A percentile compares a stretch with the other conserved stretches of the same genome.
These are phyloP conservation scores for Coniosporium tulheliwenetii DNA, from an alignment of 2,329 filamentous ascomycete genomes.

Conservation along the genomic window DNA sequence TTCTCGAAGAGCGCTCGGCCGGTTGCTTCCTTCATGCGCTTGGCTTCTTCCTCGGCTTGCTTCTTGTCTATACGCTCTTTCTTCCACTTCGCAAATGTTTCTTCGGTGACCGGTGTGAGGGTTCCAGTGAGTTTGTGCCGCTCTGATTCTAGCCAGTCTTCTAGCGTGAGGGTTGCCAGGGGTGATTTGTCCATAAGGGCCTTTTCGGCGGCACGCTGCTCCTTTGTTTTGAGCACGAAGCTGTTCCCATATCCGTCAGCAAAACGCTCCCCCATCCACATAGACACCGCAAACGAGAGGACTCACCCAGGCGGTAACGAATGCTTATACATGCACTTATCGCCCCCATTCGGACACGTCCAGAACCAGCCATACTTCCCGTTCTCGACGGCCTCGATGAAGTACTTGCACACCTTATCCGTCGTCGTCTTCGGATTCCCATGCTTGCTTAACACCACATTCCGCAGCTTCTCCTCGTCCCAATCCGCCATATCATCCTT, in stretches of 20 bases:
- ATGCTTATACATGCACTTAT: conserved; percentile 98
- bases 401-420: conserved; percentile 98
- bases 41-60: conserved; percentile 79
- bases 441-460: conserved; percentile 88
- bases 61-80: conserved; percentile 89
- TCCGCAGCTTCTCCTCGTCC: conserved; percentile 91
- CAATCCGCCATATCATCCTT: conserved; percentile 88
- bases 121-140: conserved; percentile 86
- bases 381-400: conserved; percentile 93
- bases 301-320: conserved; percentile 84
- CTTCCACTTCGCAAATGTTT: conserved; percentile 95
- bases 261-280: not conserved
- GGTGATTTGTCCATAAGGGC: conserved; percentile 92
- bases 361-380: conserved; percentile 99
- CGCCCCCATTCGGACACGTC: conserved; percentile 88
- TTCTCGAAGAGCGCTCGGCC: conserved; percentile 92
- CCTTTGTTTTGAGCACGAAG: conserved; percentile 94
- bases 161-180: conserved; percentile 81
- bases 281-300: conserved; percentile 1
- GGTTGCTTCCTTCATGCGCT: conserved; percentile 86
- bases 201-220: conserved; percentile 90
- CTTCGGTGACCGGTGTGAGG: conserved; percentile 83
- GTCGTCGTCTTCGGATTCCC: conserved; percentile 91
- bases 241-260: conserved; percentile 28
- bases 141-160: conserved; percentile 95